Percentiles rank a stretch among this genome's conserved stretches.
phyloP scores from a whole-genome alignment of 805 yeast species.

The Kluyveromyces dobzhanskii region DNA sequence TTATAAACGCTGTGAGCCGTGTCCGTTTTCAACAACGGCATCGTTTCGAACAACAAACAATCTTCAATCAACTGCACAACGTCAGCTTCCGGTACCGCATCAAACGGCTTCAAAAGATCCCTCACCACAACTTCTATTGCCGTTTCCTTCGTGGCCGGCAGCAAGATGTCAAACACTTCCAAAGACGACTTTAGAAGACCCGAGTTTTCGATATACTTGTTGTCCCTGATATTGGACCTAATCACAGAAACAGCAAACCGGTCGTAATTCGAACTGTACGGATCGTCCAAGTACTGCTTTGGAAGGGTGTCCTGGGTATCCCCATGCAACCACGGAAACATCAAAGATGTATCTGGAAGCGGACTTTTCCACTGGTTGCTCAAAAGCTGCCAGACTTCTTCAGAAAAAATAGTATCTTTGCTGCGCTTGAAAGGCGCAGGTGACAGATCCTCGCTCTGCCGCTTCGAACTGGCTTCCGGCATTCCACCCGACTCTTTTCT shows the following conservation, averaged over 20 bases:
- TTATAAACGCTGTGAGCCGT: conserved; percentile 1
- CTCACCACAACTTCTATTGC: conserved; percentile 2
- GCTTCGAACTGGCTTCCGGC: conserved; percentile 1
- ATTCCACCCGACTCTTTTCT: neutral
- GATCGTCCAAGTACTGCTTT: conserved; percentile 17
- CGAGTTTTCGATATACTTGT: conserved; percentile 20
- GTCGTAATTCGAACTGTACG: conserved; percentile 15
- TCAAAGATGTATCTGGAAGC: conserved; percentile 54
- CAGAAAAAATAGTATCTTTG: conserved; percentile 2
- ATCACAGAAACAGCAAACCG: conserved; percentile 23
- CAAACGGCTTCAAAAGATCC: neutral
- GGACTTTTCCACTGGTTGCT: conserved; percentile 8
- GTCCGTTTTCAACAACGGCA: conserved; percentile 2
- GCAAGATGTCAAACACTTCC: conserved; percentile 44
- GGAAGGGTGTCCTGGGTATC: conserved; percentile 34
- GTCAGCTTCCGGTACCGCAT: neutral
- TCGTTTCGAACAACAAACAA: conserved; percentile 1
- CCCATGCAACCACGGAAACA: conserved; percentile 93
- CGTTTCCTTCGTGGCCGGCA: conserved; percentile 30
- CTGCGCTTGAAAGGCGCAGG: neutral
- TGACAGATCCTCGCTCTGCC: neutral
- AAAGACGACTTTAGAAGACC: conserved; percentile 50
- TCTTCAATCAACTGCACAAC: neutral
- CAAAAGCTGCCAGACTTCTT: conserved; percentile 9
- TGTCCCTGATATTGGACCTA: conserved; percentile 18